Base-by-base conservation (phyloP, 768 basidiomycete species). In the Strobilomyces confusus region DNA sequence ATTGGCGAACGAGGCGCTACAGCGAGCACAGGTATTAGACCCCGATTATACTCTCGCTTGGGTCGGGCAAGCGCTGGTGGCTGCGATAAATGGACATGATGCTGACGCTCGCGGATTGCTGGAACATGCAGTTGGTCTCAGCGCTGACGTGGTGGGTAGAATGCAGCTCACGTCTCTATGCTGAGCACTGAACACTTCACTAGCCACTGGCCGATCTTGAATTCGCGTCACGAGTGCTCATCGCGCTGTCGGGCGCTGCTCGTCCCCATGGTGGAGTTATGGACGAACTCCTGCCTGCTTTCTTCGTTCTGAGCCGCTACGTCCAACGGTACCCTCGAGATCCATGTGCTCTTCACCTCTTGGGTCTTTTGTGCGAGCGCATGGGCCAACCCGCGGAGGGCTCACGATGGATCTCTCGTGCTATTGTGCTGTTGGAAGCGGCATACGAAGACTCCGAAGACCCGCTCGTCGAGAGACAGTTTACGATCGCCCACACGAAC, bases 381-480 rank as follows among this genome's bases (percentile, higher is more conserved):
- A 72, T 98, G 5, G 88, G 86, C 13, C 86, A 91, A 36, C 62
- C 78, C 26, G 80, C 83, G 15, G 75, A 83, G 26, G 89, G 84
- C 7, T 71, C 77, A 15, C 69, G 74, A 23, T 72, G 83, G 32
- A 75, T 94, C 37, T 68, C 75, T 32, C 77, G 77, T 26, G 84
- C 88, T 1, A 89, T 92, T 14, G 54, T 69, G 4, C 75, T 93
- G 11, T 73, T 98, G n/a, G 95, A 98, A 68, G 78, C 82, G 2
- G 78, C 80, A 25, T 99, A 97, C 71, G 97, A 99, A 67, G 83
- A 87, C 49, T 81, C 80, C 14, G 97, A 99, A 68, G 87, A 92
- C 49, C 70, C 84, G 1, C 72, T 75, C 22, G 81, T 92, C 12
- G 97, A 98, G 69, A 73, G 76, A 46, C 84, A 81, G 49, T 99